Conservation (phyloP, 495 filamentous ascomycete species). For the Ramalina intermedia region DNA sequence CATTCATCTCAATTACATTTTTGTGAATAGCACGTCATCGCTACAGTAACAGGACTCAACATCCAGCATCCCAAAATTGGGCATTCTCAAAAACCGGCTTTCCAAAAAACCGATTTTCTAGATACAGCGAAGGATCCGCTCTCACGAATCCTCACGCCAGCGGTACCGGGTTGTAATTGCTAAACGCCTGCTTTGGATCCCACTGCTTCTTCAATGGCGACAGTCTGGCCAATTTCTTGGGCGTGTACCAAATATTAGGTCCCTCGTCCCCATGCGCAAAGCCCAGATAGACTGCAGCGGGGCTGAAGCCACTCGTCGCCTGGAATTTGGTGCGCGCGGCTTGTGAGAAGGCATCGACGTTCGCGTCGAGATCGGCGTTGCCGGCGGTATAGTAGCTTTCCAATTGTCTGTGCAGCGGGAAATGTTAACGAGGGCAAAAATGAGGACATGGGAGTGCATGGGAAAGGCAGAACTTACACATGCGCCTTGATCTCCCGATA, state of each 20-base stretch:
- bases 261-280: slow-evolving; percentile 28
- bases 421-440: background rate
- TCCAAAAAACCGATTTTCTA: too few species aligned
- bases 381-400: background rate
- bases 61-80: too few species aligned
- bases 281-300: slow-evolving; percentile 19
- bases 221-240: slow-evolving; percentile 14
- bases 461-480: slow-evolving; percentile 15
- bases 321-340: slow-evolving; percentile 8
- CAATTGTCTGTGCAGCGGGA: background rate
- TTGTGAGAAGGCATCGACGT: background rate
- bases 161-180: slow-evolving; percentile 2
- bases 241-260: slow-evolving; percentile 9
- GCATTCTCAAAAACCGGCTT: too few species aligned
- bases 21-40: too few species aligned
- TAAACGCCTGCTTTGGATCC: slow-evolving; percentile 22
- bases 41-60: too few species aligned
- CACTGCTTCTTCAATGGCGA: slow-evolving; percentile 17
- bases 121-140: background rate
- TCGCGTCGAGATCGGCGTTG: background rate
- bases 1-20: too few species aligned
- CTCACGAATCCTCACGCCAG: background rate
- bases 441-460: background rate
- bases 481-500: slow-evolving; percentile 18
- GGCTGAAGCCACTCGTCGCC: slow-evolving; percentile 14